Conservation (phyloP, 805 yeast species). For the Teunomyces aglyptinius region DNA sequence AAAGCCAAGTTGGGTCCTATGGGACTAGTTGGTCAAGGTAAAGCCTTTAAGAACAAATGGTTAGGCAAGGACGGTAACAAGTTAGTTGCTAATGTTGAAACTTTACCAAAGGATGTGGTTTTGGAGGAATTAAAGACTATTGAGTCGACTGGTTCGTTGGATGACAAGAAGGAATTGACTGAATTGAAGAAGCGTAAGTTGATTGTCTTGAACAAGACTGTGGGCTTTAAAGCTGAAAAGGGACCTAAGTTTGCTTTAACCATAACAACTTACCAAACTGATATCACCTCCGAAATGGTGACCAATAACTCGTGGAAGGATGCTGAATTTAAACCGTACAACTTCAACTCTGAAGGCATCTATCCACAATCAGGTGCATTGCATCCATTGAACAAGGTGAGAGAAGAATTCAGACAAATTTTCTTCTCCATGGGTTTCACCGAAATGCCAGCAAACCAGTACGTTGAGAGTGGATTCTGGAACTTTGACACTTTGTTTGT, state of each 20-base stretch:
- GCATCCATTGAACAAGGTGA: constrained; percentile 94
- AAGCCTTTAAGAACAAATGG: constrained; percentile 98
- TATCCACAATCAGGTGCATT: constrained; percentile 85
- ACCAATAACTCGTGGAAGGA: constrained; percentile 77
- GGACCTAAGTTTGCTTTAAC: constrained; percentile 83
- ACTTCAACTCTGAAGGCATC: constrained; percentile 93
- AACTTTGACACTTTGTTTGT: constrained; percentile 94
- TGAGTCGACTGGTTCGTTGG: constrained; percentile 51
- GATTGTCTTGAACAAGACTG: constrained; percentile 62
- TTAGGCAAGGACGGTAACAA: constrained; percentile 82
- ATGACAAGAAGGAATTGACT: constrained; percentile 61
- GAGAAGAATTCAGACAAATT: constrained; percentile 97
- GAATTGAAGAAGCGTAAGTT: constrained; percentile 96
- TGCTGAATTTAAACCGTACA: constrained; percentile 88
- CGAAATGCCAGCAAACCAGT: constrained; percentile 98
- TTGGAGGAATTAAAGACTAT: constrained; percentile 62
- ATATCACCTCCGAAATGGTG: constrained; percentile 91
- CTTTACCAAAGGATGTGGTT: constrained; percentile 64
- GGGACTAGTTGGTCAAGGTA: constrained; percentile 93
- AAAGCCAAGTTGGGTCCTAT: constrained; percentile 68
- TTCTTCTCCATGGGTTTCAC: constrained; percentile 98
- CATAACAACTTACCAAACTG: constrained; percentile 83
- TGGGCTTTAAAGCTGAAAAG: constrained; percentile 73
- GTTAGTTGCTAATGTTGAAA: constrained; percentile 59
- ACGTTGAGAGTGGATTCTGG: constrained; percentile 99